Evolutionary conservation across 345 rosid genomes (phyloP), one percentile per base, ranked within the genome.

Genomic region (Firmiana major): DNA sequence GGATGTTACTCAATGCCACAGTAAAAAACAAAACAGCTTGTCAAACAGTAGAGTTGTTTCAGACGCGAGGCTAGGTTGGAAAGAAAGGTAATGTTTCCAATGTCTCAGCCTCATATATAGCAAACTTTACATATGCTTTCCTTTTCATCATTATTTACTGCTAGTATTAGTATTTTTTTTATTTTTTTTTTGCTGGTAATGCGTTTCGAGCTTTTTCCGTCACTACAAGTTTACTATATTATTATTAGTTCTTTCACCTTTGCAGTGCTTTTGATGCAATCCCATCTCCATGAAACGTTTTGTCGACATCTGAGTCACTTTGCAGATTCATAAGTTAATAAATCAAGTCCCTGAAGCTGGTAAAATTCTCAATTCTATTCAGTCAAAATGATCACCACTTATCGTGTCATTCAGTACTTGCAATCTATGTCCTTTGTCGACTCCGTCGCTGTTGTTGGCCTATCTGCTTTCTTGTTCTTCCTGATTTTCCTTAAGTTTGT

Each of bases 391-490:
- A 22, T 22, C 40, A 31, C 70, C 34, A 21, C 73, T 46, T 75
- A 42, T n/a, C 12, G 45, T 10, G n/a, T 78, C 45, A 22, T 79
- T 63, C 75, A 76, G 16, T 46, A 40, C 17, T 34, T 66, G 7
- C 80, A 62, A 59, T 67, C 83, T 1, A 74, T 78, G 71, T 83
- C 86, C 53, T 82, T 85, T 62, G 77, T 84, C 67, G 79, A 83
- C 69, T 81, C 86, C 59, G 63, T 89, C 46, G 84, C 88, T 77
- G 71, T 87, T 9, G 88, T 83, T 73, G 82, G 75, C 59, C 11
- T 84, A 60, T 83, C 89, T 31, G 34, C 34, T 68, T 74, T 84
- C 19, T 58, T 91, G 28, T 13, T 88, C 75, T 78, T 89, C 82
- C 54, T 83, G 34, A 16, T 83, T 81, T 74, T 86, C 73, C 36